Conservation (phyloP, 2,329 filamentous ascomycete genomes). For the Helotiales sp. region DNA sequence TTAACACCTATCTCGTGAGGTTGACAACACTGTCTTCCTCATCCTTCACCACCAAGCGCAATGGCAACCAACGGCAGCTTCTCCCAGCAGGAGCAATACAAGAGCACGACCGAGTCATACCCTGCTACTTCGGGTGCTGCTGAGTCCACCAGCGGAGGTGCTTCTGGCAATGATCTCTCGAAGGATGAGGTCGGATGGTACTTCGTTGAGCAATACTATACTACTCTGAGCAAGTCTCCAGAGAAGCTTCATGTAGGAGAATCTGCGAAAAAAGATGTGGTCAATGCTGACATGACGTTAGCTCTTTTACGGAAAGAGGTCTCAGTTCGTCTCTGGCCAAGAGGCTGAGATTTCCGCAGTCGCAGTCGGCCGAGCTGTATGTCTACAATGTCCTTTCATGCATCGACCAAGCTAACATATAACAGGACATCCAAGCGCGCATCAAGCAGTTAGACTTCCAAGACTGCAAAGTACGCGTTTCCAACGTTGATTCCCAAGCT, state of each 20-base stretch:
- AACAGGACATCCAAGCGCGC: constrained; percentile 85
- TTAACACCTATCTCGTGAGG: constrained; percentile 20
- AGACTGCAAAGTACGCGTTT: constrained; percentile 96
- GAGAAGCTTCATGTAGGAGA: constrained; percentile 80
- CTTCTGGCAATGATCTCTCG: constrained; percentile 50
- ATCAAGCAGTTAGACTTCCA: constrained; percentile 93
- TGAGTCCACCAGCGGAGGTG: constrained; percentile 33
- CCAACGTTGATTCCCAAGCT: constrained; percentile 95
- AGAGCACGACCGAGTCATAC: constrained; percentile 34
- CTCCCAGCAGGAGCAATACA: constrained; percentile 37
- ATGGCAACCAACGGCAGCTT: constrained; percentile 39
- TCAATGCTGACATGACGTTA: constrained; percentile 35
- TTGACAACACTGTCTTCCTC: constrained; percentile 25
- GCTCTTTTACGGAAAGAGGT: constrained; percentile 96
- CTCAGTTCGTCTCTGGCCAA: constrained; percentile 88
- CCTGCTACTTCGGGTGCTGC: constrained; percentile 33
- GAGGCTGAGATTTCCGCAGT: constrained; percentile 89
- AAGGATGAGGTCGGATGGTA: constrained; percentile 99
- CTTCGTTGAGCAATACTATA: constrained; percentile 99
- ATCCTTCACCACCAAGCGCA: constrained; percentile 16
- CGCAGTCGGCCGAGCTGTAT: constrained; percentile 82
- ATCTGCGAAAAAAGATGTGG: background rate
- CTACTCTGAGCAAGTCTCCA: constrained; percentile 88
- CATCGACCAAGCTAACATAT: constrained; percentile 20
- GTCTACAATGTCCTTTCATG: constrained; percentile 35